Percentiles rank a stretch among this genome's conserved stretches.
Conservation (phyloP, 225 moss, liverwort and hornwort genomes). For the Polytrichum formosum region DNA sequence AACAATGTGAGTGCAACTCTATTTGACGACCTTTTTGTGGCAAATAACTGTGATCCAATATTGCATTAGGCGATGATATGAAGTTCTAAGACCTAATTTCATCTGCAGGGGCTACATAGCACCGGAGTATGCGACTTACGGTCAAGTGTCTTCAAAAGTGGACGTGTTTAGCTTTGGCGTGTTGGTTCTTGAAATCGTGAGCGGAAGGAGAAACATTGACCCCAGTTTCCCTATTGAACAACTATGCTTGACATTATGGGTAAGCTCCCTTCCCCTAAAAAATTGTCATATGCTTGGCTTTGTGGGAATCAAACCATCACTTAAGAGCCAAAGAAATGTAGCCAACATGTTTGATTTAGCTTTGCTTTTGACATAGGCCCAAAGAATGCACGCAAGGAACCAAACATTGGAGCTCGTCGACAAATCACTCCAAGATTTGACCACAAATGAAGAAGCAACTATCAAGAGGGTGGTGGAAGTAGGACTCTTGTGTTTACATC, state of each 20-base stretch:
- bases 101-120: constrained; percentile 7
- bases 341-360: no score
- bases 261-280: background rate
- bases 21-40: no score
- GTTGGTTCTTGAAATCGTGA: constrained; percentile 10
- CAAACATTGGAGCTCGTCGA: background rate
- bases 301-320: no score
- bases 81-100: no score
- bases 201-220: constrained; percentile 15
- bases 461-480: background rate
- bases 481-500: constrained; percentile 11
- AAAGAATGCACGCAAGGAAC: constrained; percentile 3
- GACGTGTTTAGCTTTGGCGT: constrained; percentile 21
- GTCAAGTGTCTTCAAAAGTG: constrained; percentile 6
- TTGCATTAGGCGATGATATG: background rate
- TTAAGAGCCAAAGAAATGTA: no score
- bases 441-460: background rate
- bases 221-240: background rate
- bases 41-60: background rate
- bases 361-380: background rate
- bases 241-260: constrained; percentile 7
- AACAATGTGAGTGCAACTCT: constrained; percentile 5
- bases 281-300: no score
- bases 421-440: background rate
- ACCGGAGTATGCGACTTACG: constrained; percentile 9